phyloP scores from a whole-genome alignment of 208 protist genomes.

The Crithidia bombi region DNA sequence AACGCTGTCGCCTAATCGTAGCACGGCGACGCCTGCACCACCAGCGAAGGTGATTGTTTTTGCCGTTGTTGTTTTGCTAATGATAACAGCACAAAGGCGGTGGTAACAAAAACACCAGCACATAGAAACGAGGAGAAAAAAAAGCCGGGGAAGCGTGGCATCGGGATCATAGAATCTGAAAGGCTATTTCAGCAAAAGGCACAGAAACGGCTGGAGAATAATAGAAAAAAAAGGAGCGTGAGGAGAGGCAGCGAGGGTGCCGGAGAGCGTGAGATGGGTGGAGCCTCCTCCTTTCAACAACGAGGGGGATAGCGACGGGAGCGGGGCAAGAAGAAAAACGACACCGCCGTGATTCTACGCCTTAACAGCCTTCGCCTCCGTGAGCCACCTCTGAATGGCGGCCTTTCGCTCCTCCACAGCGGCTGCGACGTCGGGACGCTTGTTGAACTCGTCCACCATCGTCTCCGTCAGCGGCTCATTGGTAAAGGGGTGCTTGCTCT shows the following conservation, averaged over 20 bases:
- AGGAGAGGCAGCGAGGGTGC: background rate
- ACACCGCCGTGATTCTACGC: background rate
- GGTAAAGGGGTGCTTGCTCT: constrained; percentile 89
- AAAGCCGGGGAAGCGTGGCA: background rate
- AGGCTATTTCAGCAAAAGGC: too few relatives aligned
- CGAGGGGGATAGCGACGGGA: too few relatives aligned
- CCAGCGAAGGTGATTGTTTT: too few relatives aligned
- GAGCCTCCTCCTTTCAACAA: too few relatives aligned
- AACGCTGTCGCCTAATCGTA: too few relatives aligned
- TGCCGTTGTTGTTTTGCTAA: too few relatives aligned
- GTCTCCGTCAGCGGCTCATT: constrained; percentile 89
- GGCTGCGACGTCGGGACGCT: constrained; percentile 58
- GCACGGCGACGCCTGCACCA: too few relatives aligned
- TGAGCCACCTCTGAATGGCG: constrained; percentile 68
- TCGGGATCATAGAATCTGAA: too few relatives aligned
- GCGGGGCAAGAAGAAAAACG: background rate
- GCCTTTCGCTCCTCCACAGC: constrained; percentile 58
- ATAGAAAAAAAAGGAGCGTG: background rate
- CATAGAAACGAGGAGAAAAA: background rate
- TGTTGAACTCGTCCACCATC: constrained; percentile 86
- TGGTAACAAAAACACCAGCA: too few relatives aligned
- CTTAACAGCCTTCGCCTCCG: constrained; percentile 40
- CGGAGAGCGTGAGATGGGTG: too few relatives aligned
- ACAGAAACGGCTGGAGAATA: too few relatives aligned
- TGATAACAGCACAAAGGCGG: too few relatives aligned